Evolutionary conservation across 208 protist species (phyloP).

Genomic region (Crithidia expoeki): DNA sequence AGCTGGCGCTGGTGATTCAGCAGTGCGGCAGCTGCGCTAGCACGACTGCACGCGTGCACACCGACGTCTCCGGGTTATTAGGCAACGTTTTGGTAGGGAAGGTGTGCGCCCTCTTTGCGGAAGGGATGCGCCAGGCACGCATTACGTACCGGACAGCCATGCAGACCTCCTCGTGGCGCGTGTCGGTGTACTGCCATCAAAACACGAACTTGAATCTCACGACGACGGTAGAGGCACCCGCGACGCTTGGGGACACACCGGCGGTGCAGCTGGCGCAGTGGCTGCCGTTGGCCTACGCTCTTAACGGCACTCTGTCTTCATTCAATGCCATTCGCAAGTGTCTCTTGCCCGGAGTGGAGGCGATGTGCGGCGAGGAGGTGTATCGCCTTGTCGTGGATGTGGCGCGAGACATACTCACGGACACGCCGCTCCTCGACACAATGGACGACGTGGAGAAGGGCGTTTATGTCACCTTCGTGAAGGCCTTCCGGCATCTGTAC

Average conservation of each 20-base stretch:
- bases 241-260: slow-evolving; percentile 23
- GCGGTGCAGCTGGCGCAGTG: slow-evolving; percentile 58
- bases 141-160: slow-evolving; percentile 67
- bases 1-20: slow-evolving; percentile 77
- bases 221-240: slow-evolving; percentile 6
- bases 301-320: slow-evolving; percentile 77
- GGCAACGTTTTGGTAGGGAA: slow-evolving; percentile 46
- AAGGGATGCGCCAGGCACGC: slow-evolving; percentile 57
- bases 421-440: slow-evolving; percentile 59
- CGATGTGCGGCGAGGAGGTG: slow-evolving; percentile 51
- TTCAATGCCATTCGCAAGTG: slow-evolving; percentile 83
- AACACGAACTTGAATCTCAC: slow-evolving; percentile 17
- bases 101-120: slow-evolving; percentile 61
- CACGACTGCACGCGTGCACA: slow-evolving; percentile 48
- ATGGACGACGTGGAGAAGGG: slow-evolving; percentile 55
- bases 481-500: slow-evolving; percentile 66
- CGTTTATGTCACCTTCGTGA: slow-evolving; percentile 55
- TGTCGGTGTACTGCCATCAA: slow-evolving; percentile 28
- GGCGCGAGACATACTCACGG: slow-evolving; percentile 58
- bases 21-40: slow-evolving; percentile 56
- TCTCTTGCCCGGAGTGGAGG: slow-evolving; percentile 58
- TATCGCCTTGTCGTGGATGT: slow-evolving; percentile 51
- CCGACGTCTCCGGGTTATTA: slow-evolving; percentile 58
- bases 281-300: slow-evolving; percentile 80
- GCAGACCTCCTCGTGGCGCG: slow-evolving; percentile 61